These are phyloP conservation scores for Quercus ilex DNA, from an alignment of 306 rosid species.

Conservation along the genomic window DNA sequence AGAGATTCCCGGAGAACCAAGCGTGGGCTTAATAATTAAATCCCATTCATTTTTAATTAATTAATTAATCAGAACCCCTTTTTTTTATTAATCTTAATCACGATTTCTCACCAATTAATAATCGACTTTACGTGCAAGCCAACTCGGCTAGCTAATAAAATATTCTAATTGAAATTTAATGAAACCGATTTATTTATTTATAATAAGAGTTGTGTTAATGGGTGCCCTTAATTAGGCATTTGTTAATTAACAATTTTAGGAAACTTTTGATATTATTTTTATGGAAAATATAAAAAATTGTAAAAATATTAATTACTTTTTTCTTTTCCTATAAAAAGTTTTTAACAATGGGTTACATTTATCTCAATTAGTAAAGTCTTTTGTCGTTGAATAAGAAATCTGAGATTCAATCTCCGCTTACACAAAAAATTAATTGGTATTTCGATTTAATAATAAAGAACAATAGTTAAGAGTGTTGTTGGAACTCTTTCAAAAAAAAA, in stretches of 20 bases:
- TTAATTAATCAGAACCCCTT: constrained; percentile 13
- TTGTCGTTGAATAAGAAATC: too few relatives aligned
- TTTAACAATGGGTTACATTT: too few relatives aligned
- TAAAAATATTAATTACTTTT: too few relatives aligned
- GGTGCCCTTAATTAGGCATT: too few relatives aligned
- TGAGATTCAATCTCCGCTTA: rapidly evolving
- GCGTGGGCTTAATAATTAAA: constrained; percentile 77
- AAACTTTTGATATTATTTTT: too few relatives aligned
- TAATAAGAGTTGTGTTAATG: background rate
- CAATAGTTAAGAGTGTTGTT: too few relatives aligned
- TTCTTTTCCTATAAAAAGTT: too few relatives aligned
- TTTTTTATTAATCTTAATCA: constrained; percentile 42
- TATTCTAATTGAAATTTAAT: background rate
- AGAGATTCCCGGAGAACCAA: constrained; percentile 91
- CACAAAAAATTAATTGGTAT: rapidly evolving
- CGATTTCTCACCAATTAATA: constrained; percentile 37
- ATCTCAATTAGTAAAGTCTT: too few relatives aligned
- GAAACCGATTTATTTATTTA: background rate
- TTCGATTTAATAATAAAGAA: rapidly evolving
- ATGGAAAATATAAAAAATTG: too few relatives aligned
- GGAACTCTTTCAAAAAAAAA: too few relatives aligned
- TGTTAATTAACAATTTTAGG: too few relatives aligned
- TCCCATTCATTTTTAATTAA: constrained; percentile 8
- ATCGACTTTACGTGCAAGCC: constrained; percentile 50
- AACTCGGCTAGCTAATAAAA: constrained; percentile 38